These are phyloP conservation scores for Scedosporium boydii DNA, from an alignment of 2,329 filamentous ascomycete species.

Conservation along the genomic window DNA sequence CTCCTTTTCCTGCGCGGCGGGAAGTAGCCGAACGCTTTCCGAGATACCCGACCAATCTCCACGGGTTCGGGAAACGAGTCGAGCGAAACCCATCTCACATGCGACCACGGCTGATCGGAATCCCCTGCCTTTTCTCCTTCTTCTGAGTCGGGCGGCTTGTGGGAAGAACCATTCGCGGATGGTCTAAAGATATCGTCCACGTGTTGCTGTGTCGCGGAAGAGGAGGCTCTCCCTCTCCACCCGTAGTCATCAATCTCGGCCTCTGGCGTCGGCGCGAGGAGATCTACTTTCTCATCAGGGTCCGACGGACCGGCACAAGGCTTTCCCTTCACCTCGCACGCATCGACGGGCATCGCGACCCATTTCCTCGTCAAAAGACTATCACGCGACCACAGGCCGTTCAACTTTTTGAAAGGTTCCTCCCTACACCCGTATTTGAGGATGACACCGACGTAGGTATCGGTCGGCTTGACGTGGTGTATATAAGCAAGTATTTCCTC, in stretches of 20 bases:
- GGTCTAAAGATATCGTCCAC: slow-evolving; percentile 33
- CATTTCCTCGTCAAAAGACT: slow-evolving; percentile 76
- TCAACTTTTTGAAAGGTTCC: slow-evolving; percentile 74
- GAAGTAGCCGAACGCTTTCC: slow-evolving; percentile 79
- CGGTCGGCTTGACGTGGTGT: slow-evolving; percentile 70
- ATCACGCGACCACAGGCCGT: slow-evolving; percentile 91
- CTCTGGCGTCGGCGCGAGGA: slow-evolving; percentile 41
- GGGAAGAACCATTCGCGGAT: slow-evolving; percentile 20
- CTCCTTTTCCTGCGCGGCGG: slow-evolving; percentile 87
- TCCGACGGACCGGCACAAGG: slow-evolving; percentile 46
- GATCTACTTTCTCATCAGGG: slow-evolving; percentile 33
- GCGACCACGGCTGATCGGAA: slow-evolving; percentile 61
- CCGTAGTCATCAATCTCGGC: slow-evolving; percentile 11
- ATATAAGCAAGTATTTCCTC: slow-evolving; percentile 81
- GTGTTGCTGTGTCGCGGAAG: slow-evolving; percentile 12
- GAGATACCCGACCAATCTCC: slow-evolving; percentile 77
- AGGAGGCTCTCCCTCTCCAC: neutral
- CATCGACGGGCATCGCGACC: slow-evolving; percentile 79
- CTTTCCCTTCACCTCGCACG: slow-evolving; percentile 73
- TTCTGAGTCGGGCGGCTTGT: slow-evolving; percentile 7
- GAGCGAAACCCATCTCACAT: slow-evolving; percentile 82
- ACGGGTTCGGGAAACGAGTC: slow-evolving; percentile 60
- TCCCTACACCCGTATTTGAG: slow-evolving; percentile 83
- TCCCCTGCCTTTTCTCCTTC: slow-evolving; percentile 21
- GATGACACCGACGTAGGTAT: slow-evolving; percentile 86